phyloP scores from a whole-genome alignment of 768 basidiomycete species.

The Suillus occidentalis region DNA sequence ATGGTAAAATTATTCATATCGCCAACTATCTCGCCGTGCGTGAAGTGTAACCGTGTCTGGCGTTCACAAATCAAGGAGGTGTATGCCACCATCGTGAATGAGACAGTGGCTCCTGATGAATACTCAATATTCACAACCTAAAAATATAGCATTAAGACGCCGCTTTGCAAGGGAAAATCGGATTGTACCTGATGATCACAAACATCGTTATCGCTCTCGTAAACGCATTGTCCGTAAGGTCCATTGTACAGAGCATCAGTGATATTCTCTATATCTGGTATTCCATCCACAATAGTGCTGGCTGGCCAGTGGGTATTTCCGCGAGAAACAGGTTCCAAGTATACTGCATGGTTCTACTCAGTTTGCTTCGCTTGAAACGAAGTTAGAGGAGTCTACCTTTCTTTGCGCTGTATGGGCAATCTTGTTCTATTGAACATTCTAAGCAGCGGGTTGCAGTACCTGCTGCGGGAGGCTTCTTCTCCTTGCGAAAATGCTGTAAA shows the following conservation, averaged over 20 bases:
- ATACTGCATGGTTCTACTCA: slow-evolving; percentile 52
- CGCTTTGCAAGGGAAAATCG: neutral
- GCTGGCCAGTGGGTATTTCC: slow-evolving; percentile 61
- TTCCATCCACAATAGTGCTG: slow-evolving; percentile 67
- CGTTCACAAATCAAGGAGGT: slow-evolving; percentile 78
- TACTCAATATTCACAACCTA: slow-evolving; percentile 88
- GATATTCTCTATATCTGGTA: slow-evolving; percentile 87
- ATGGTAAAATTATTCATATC: slow-evolving; percentile 77
- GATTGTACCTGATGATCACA: slow-evolving; percentile 73
- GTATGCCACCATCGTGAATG: slow-evolving; percentile 89
- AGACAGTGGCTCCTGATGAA: slow-evolving; percentile 75
- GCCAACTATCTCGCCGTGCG: slow-evolving; percentile 86
- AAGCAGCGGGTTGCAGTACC: slow-evolving; percentile 71
- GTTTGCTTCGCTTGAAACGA: neutral
- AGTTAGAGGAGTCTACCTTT: slow-evolving; percentile 50
- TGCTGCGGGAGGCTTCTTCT: slow-evolving; percentile 66
- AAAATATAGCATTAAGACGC: neutral
- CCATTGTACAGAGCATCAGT: slow-evolving; percentile 66
- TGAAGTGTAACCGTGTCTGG: slow-evolving; percentile 83
- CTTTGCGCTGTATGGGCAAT: slow-evolving; percentile 87
- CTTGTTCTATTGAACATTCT: slow-evolving; percentile 68
- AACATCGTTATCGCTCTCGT: slow-evolving; percentile 83
- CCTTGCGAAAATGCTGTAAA: slow-evolving; percentile 76
- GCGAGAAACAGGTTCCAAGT: slow-evolving; percentile 68
- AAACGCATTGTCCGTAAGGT: slow-evolving; percentile 82